phyloP scores from a whole-genome alignment of 345 rosid species.

The Ceriops decandra region DNA sequence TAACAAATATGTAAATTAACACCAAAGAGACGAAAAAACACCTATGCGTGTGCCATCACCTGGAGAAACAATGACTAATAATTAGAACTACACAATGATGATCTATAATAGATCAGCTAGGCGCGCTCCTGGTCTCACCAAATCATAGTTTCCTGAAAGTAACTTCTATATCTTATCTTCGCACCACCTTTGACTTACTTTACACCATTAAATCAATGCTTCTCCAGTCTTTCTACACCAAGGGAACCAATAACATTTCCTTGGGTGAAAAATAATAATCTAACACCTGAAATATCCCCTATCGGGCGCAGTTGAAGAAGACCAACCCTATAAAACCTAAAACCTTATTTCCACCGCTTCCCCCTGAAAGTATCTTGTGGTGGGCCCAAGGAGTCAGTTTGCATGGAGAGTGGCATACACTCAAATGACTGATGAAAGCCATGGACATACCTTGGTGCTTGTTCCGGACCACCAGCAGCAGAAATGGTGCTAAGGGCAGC shows the following conservation, averaged over 20 bases:
- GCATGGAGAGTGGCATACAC: conserved; percentile 10
- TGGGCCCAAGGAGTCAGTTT: conserved; percentile 27
- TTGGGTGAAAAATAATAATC: background rate
- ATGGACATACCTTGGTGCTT: conserved; percentile 45
- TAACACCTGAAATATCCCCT: background rate
- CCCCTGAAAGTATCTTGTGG: conserved; percentile 28
- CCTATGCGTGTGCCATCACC: background rate
- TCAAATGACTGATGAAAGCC: conserved; percentile 6
- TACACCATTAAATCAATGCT: conserved; percentile 12
- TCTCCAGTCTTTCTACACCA: conserved; percentile 1
- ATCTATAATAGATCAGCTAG: background rate
- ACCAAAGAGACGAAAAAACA: background rate
- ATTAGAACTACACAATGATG: conserved; percentile 2
- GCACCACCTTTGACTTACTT: background rate
- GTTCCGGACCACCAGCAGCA: conserved; percentile 46
- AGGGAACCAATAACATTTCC: background rate
- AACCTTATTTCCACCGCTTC: conserved; percentile 31
- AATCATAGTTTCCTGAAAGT: background rate
- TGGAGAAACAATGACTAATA: background rate
- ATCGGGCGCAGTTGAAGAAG: conserved; percentile 11
- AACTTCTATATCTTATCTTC: conserved; percentile 6
- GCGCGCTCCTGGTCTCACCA: background rate
- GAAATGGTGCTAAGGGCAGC: conserved; percentile 55
- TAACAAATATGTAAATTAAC: background rate
- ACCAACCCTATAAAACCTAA: conserved; percentile 11